Conservation (phyloP, 2,329 filamentous ascomycete genomes). For the Xylariales sp. region DNA sequence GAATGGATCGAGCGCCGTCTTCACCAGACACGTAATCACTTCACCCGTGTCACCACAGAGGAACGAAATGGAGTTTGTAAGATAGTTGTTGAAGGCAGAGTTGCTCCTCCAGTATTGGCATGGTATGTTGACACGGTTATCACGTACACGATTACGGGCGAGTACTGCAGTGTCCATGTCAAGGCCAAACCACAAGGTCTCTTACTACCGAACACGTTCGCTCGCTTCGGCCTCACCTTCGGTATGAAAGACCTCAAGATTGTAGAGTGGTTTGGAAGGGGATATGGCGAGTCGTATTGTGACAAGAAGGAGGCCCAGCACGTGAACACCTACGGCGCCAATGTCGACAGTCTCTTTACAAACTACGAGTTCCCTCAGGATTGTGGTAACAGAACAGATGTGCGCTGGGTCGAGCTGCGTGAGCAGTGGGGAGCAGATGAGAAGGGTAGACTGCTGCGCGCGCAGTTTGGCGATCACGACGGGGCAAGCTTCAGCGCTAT, state of each 20-base stretch:
- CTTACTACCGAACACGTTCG: conserved; percentile 52
- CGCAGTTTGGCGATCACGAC: conserved; percentile 38
- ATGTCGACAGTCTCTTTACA: conserved; percentile 48
- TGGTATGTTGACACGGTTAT: conserved; percentile 51
- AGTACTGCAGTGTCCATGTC: conserved; percentile 44
- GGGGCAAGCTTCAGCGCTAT: conserved; percentile 53
- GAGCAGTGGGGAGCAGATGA: conserved; percentile 23
- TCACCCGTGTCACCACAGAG: conserved; percentile 25
- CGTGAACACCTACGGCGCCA: conserved; percentile 46
- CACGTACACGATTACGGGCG: conserved; percentile 50
- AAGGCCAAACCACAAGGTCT: conserved; percentile 41
- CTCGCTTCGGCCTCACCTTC: conserved; percentile 57
- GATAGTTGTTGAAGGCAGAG: conserved; percentile 44
- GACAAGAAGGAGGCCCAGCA: conserved; percentile 61
- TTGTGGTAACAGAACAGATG: conserved; percentile 59
- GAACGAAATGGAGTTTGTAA: conserved; percentile 27
- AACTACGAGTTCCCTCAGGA: conserved; percentile 69
- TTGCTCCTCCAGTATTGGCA: conserved; percentile 60
- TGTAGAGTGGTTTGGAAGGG: conserved; percentile 63
- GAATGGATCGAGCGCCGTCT: conserved; percentile 50
- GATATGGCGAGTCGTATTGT: conserved; percentile 61
- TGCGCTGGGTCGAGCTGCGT: conserved; percentile 51
- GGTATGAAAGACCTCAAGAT: conserved; percentile 32
- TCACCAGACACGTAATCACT: conserved; percentile 40
- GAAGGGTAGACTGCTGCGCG: conserved; percentile 32